Evolutionary conservation across 208 protist species (phyloP), one percentile per base, ranked within the genome.

Genomic region (Willaertia magna): DNA sequence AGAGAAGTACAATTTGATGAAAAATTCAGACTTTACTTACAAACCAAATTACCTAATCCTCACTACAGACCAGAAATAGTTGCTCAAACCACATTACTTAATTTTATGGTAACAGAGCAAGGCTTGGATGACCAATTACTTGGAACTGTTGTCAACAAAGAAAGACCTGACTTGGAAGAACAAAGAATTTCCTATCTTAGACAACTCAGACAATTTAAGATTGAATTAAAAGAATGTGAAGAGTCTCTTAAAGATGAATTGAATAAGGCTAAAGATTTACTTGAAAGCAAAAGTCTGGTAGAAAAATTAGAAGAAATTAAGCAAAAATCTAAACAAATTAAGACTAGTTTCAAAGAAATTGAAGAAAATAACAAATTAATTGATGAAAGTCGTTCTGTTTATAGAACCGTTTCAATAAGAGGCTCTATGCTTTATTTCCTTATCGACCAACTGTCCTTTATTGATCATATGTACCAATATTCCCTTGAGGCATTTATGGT

Each of bases 51-150:
- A 55, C 47, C 87, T 14, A 97, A 97, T 86, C 95, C 95, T 75
- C 94, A 97, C 87, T 97, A 95, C 89, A 89, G 92, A 61, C 95
- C 95, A 46, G 95, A 97, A 90, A 90, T 96, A 51, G 90, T 94
- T 85, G 93, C 93, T n/a, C 93, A 97, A 86, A 93, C 91, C 4
- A 97, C 95, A 30, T 51, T 97, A 43, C 92, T 97, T 88, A 97
- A 97, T 89, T 97, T 97, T 88, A 97, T 92, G 51, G 94, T 96
- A 49, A 96, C 94, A 16, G 88, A 92, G 49, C 89, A 93, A 42
- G 95, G 95, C 55, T 90, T 97, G 22, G 95, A 97, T 89, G 95
- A 97, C 82, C 94, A 97, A 89, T 90, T 97, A 42, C 89, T 97
- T 0, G 95, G 91, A 14, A 74, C 92, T 26, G 94, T 97, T 55